Conservation (phyloP, 371 early-diverging fungal species). For the Smittium culicis region DNA sequence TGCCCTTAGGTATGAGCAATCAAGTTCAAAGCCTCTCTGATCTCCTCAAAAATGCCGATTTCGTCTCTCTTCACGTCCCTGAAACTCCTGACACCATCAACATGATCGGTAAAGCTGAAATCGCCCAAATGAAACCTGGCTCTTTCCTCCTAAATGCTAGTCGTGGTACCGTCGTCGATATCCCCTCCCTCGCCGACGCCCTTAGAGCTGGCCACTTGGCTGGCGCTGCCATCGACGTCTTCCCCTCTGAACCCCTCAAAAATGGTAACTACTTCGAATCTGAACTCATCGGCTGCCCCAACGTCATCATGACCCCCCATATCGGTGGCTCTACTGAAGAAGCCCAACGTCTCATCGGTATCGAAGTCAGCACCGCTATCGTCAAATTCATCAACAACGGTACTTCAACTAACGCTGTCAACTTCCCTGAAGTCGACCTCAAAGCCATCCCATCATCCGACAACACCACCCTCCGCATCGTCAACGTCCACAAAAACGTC, state of each 20-base stretch:
- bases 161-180: slow-evolving; percentile 78
- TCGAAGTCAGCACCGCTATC: slow-evolving; percentile 76
- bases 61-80: slow-evolving; percentile 88
- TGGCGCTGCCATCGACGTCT: slow-evolving; percentile 93
- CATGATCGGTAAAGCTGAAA: slow-evolving; percentile 78
- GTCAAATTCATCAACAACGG: slow-evolving; percentile 73
- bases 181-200: slow-evolving; percentile 66
- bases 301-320: slow-evolving; percentile 89
- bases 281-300: slow-evolving; percentile 63
- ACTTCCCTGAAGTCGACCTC: slow-evolving; percentile 90
- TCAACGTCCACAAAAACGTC: slow-evolving; percentile 88
- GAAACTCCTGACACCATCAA: slow-evolving; percentile 89
- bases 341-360: slow-evolving; percentile 90
- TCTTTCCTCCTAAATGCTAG: slow-evolving; percentile 84
- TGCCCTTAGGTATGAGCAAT: slow-evolving; percentile 85
- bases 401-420: slow-evolving; percentile 78
- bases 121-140: slow-evolving; percentile 77
- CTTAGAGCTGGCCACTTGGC: slow-evolving; percentile 75
- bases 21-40: slow-evolving; percentile 51
- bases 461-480: slow-evolving; percentile 59
- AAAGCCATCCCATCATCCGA: slow-evolving; percentile 57
- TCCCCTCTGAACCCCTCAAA: slow-evolving; percentile 78
- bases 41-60: slow-evolving; percentile 65
- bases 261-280: slow-evolving; percentile 65
- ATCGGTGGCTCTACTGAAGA: slow-evolving; percentile 98